These are phyloP conservation scores for Dimocarpus longan DNA, from an alignment of 345 rosid species.

Conservation along the genomic window DNA sequence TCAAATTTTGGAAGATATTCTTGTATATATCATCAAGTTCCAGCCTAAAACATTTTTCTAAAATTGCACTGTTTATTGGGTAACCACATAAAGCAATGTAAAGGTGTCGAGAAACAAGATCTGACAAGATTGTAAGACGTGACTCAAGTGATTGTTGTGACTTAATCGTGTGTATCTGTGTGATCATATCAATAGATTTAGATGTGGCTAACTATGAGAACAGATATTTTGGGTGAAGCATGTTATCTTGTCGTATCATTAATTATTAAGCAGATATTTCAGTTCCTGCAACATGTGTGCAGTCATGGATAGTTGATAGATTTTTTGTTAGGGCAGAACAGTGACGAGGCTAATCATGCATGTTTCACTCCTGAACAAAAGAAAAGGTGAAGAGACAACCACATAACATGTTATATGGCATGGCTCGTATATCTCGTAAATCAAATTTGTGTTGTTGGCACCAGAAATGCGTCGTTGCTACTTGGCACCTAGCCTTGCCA, in stretches of 20 bases:
- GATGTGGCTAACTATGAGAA: background rate
- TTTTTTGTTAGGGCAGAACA: no score
- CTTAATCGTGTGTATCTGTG: conserved; percentile 25
- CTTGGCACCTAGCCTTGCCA: background rate
- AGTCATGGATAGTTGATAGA: background rate
- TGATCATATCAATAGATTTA: background rate
- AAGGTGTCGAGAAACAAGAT: conserved; percentile 25
- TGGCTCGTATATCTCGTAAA: background rate
- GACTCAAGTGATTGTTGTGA: conserved; percentile 15
- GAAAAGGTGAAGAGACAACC: background rate
- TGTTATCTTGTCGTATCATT: background rate
- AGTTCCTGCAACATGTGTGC: background rate
- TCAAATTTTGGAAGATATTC: background rate
- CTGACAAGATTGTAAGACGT: conserved; percentile 37
- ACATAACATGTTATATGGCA: background rate
- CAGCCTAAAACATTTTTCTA: no score
- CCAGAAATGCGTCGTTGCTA: background rate
- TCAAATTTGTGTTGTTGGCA: background rate
- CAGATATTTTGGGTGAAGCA: background rate
- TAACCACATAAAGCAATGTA: background rate
- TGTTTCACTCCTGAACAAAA: background rate
- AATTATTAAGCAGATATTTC: background rate
- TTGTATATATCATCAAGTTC: background rate
- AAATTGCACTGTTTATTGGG: no score
- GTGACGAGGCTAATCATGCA: background rate